Base-by-base conservation (phyloP, 177 flowering plant species). In the Tripterygium wilfordii region DNA sequence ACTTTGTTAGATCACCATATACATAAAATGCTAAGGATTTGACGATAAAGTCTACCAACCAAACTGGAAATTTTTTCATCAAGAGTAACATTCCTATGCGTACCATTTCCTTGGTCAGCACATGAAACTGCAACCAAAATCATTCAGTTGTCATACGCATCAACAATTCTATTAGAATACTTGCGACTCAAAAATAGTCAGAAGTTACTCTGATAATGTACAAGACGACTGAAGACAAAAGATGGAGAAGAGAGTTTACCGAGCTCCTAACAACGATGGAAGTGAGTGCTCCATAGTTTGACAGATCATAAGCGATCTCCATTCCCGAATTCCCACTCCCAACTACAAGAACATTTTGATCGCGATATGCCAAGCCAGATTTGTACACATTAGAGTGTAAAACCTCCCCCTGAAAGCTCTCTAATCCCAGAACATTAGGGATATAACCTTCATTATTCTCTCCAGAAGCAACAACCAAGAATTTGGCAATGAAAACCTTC, bases 271-370 rank as follows among this genome's bases (percentile, higher is more conserved):
- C 33, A 3, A 70, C 65, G 16, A 78, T 56, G 0, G 70, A 65
- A 4, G 76, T 39, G 10, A 18, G 7, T 4, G 75, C 79, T 6
- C 67, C 71, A 26, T 12, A 41, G 12, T 48, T 38, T 0, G 53
- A 36, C 0, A 77, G 69, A 45, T 77, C 79, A 37, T 37, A 60
- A 1, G 71, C 58, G 16, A 77, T 71, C 49, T 77, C 83, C 77
- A 77, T 77, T 0, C 79, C 83, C 0, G 83, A 77, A 19, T 77
- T 74, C 0, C 79, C 82, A 45, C 66, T 49, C 0, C 79, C 82
- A 25, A 77, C 75, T 6, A 74, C 79, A 35, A 69, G 37, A 42
- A 64, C 79, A 3, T 65, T 45, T 39, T 62, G 66, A 4, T 36
- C 51, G 13, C n/a, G 5, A 31, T 54, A 77, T 1, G 8, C 9